Percentiles rank a stretch among this genome's conserved stretches.
Conservation (phyloP, 2,329 filamentous ascomycete genomes). For the Microcyclospora pomicola region DNA sequence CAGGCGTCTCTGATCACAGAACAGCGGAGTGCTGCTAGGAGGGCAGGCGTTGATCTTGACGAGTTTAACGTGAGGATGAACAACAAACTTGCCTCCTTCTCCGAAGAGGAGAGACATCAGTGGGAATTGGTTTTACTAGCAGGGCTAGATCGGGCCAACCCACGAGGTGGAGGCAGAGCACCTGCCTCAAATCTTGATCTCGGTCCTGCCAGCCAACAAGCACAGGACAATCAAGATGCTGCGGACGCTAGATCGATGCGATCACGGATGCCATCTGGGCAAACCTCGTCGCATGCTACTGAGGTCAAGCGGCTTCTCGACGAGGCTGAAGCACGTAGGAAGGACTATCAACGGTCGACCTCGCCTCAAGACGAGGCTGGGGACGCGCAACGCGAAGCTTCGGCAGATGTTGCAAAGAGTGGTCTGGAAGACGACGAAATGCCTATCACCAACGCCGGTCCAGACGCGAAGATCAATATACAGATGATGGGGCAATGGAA, state of each 20-base stretch:
- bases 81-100: conserved; percentile 10
- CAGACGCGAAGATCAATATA: conserved; percentile 22
- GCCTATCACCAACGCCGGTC: conserved; percentile 23
- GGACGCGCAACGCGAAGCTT: not conserved
- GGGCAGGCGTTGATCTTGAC: conserved; percentile 4
- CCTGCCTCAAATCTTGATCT: not conserved
- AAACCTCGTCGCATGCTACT: conserved; percentile 32
- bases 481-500: conserved; percentile 16
- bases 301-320: conserved; percentile 35
- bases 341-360: too few relatives aligned
- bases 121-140: conserved; percentile 16
- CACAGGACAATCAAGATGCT: too few relatives aligned
- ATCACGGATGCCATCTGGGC: conserved; percentile 34
- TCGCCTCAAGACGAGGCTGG: not conserved
- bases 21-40: conserved; percentile 12
- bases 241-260: conserved; percentile 7
- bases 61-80: conserved; percentile 13
- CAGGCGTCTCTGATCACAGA: conserved; percentile 4
- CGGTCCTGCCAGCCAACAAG: too few relatives aligned
- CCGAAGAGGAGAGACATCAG: conserved; percentile 10
- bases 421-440: conserved; percentile 9
- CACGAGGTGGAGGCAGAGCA: not conserved
- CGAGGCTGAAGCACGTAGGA: conserved; percentile 20
- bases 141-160: conserved; percentile 1
- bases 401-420: too few relatives aligned